A percentile compares a stretch with the other conserved stretches of the same genome.
Evolutionary conservation across 441 rosid species (phyloP).

Genomic region (Caryocar brasiliense): DNA sequence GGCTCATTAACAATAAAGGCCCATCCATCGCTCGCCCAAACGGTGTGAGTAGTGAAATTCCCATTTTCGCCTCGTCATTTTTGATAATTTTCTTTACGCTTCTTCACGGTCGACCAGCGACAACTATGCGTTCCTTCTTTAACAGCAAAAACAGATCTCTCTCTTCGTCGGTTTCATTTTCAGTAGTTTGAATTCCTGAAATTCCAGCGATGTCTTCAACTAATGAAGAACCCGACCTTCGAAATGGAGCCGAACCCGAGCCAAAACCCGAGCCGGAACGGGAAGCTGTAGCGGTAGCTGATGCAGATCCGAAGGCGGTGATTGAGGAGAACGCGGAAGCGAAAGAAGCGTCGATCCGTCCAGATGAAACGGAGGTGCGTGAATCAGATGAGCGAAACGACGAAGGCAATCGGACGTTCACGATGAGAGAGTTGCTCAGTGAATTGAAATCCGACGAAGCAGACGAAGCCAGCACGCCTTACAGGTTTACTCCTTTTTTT

Average conservation of each 20-base stretch:
- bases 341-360: slow-evolving; percentile 26
- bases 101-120: too few relatives aligned
- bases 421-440: slow-evolving; percentile 78
- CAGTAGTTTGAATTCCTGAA: too few relatives aligned
- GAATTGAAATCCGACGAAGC: slow-evolving; percentile 75
- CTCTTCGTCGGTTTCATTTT: too few relatives aligned
- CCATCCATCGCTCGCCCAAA: too few relatives aligned
- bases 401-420: slow-evolving; percentile 60
- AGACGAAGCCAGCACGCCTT: slow-evolving; percentile 43
- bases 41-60: too few relatives aligned
- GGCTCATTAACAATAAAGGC: too few relatives aligned
- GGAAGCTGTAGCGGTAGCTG: slow-evolving; percentile 7
- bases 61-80: too few relatives aligned
- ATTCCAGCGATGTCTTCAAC: slow-evolving; percentile 29
- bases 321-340: too few relatives aligned
- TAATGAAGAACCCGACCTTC: slow-evolving; percentile 34
- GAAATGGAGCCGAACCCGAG: slow-evolving; percentile 26
- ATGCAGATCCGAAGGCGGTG: slow-evolving; percentile 31
- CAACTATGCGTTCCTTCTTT: too few relatives aligned
- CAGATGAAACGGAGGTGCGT: slow-evolving; percentile 19
- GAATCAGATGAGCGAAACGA: slow-evolving; percentile 23
- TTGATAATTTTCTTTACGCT: too few relatives aligned
- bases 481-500: slow-evolving; percentile 29
- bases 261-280: slow-evolving; percentile 8
- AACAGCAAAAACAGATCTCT: too few relatives aligned